Base-by-base conservation (phyloP, 345 rosid genomes). In the Eucalyptus caleyi region DNA sequence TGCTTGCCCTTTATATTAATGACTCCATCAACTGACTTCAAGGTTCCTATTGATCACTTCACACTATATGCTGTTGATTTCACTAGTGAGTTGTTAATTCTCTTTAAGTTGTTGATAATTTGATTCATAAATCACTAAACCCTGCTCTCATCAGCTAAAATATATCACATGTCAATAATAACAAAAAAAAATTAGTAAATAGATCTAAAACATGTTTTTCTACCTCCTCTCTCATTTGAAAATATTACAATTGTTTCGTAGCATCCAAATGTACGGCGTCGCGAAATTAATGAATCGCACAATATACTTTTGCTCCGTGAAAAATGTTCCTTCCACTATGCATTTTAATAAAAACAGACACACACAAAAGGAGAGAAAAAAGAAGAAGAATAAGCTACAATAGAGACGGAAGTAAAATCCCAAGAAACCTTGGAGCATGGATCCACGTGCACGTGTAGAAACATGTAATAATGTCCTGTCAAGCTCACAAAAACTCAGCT, bases 301-400 rank as follows among this genome's bases (percentile, higher is more conserved):
- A 27, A 27, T 60, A 27, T 60, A 60, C 16, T 27, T 26, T 27
- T 27, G 7, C n/a, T 11, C 69, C 4, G 16, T 27, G n/a, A 13
- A 11, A 60, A 12, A 60, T 60, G 32, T 30, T 6, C 32, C 32
- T 60, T 27, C 69, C 69, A 27, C 69, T 3, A 9, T 60, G 32
- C 69, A 27, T 60, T 27, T 5, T 60, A 30, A 60, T 60, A 60
- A 60, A 60, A 60, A n/a, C n/a, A n/a, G n/a, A n/a, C n/a, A 49
- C 5, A 11, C 44, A 42, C 44, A 42, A 16, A 51, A 56, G 4
- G 2, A 45, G 3, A 45, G 3, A 45, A 2, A 59, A 5, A 11
- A 11, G 1, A 3, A 6, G 3, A 5, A 59, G 0, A 60, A 60
- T 0, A 60, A 27, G 32, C 32, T 60, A 60, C 32, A 27, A 27